Percentiles rank a stretch among this genome's conserved stretches.
These are phyloP conservation scores for Aspergillus nomiae DNA, from an alignment of 2,329 filamentous ascomycete species.

Conservation along the genomic window DNA sequence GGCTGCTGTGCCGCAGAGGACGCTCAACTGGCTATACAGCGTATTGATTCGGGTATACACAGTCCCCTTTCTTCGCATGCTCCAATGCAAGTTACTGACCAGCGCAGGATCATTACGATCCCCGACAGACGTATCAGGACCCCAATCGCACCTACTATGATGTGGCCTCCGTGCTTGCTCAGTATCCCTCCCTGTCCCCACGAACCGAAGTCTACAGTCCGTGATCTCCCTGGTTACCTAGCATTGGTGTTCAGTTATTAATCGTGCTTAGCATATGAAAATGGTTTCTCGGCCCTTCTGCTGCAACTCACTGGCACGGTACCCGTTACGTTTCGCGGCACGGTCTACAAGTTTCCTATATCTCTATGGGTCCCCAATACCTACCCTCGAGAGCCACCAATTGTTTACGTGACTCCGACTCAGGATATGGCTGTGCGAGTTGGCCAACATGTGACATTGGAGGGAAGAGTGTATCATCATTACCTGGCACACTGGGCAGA, in stretches of 20 bases:
- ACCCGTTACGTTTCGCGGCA: constrained; percentile 87
- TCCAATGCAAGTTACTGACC: background rate
- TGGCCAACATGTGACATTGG: constrained; percentile 91
- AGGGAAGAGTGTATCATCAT: constrained; percentile 92
- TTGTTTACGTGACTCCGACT: constrained; percentile 86
- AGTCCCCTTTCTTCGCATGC: background rate
- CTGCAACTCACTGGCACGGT: constrained; percentile 84
- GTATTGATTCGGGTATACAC: constrained; percentile 72
- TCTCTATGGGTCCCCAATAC: constrained; percentile 90
- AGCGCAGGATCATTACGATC: constrained; percentile 38
- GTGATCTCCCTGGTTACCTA: constrained; percentile 27
- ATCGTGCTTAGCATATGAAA: constrained; percentile 71
- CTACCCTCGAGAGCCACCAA: constrained; percentile 82
- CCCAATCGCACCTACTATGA: constrained; percentile 92
- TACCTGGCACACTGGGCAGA: constrained; percentile 88
- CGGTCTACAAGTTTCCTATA: constrained; percentile 86
- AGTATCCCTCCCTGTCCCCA: constrained; percentile 77
- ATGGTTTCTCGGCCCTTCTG: constrained; percentile 82
- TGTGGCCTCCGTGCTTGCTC: constrained; percentile 77
- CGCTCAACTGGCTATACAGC: constrained; percentile 94
- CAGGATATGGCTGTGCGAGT: constrained; percentile 86
- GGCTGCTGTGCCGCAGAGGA: constrained; percentile 78
- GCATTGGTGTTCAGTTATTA: background rate
- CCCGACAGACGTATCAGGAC: constrained; percentile 82
- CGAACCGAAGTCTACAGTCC: constrained; percentile 94